Percentiles rank a stretch among this genome's conserved stretches.
Conservation (phyloP, 139 green algal genomes). For the Tetradesmus lagerheimii region DNA sequence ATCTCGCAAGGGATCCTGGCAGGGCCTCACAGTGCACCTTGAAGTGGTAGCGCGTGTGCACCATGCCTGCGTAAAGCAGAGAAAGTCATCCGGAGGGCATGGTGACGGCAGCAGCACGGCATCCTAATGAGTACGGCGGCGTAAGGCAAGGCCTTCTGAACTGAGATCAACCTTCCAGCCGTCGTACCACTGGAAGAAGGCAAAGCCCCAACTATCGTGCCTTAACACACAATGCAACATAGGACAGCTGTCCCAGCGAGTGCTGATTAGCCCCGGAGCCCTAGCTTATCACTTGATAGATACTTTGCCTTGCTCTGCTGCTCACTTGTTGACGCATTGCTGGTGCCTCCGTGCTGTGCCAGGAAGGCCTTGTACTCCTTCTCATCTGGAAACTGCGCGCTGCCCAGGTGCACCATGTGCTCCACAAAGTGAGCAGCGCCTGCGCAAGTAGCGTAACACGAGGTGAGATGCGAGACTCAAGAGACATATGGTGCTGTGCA, state of each 20-base stretch:
- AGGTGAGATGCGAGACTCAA: no score
- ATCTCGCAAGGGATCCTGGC: slow-evolving; percentile 55
- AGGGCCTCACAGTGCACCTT: slow-evolving; percentile 54
- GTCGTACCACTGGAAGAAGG: no score
- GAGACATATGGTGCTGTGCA: not conserved
- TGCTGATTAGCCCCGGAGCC: not conserved
- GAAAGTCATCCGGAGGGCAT: not conserved
- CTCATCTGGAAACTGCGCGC: slow-evolving; percentile 88
- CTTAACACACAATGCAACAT: no score
- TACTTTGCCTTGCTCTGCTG: no score
- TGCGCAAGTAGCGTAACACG: slow-evolving; percentile 49
- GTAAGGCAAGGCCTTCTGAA: no score
- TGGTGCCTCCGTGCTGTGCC: slow-evolving; percentile 81
- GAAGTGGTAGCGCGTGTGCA: slow-evolving; percentile 69
- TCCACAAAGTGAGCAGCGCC: slow-evolving; percentile 89
- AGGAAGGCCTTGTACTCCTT: slow-evolving; percentile 96
- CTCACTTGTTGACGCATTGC: slow-evolving; percentile 92
- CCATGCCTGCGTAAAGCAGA: slow-evolving; percentile 62
- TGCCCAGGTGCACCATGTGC: slow-evolving; percentile 99
- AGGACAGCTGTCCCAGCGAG: not conserved
- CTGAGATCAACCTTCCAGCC: not conserved
- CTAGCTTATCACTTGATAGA: no score
- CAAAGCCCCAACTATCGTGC: no score
- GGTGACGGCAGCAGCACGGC: not conserved
- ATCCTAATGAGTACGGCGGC: no score